Conservation (phyloP, 2,329 filamentous ascomycete species). For the Dothistroma pini region DNA sequence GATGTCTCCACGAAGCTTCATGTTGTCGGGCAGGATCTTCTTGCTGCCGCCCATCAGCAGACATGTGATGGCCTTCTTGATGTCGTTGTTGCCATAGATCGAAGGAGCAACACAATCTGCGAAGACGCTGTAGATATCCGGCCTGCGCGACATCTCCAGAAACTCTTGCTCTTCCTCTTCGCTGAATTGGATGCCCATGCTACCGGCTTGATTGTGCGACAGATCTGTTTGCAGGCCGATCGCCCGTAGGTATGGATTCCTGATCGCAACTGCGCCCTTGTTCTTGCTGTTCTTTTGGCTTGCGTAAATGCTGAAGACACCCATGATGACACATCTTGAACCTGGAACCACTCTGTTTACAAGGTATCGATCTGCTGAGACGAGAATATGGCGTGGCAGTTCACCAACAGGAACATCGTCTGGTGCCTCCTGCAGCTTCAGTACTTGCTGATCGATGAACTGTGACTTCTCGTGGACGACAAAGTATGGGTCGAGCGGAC, state of each 20-base stretch:
- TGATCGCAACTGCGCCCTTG: slow-evolving; percentile 82
- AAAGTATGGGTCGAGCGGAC: slow-evolving; percentile 92
- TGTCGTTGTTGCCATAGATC: slow-evolving; percentile 93
- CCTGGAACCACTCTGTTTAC: slow-evolving; percentile 95
- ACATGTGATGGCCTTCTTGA: slow-evolving; percentile 96
- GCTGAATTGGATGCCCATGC: slow-evolving; percentile 66
- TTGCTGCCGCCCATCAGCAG: slow-evolving; percentile 92
- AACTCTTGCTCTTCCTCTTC: slow-evolving; percentile 99
- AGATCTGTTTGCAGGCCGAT: slow-evolving; percentile 89
- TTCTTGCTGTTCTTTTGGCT: slow-evolving; percentile 76
- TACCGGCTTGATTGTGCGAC: slow-evolving; percentile 81
- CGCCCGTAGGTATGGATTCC: slow-evolving; percentile 89
- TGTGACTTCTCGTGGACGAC: slow-evolving; percentile 89
- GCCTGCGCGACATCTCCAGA: slow-evolving; percentile 79
- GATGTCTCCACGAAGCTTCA: slow-evolving; percentile 96
- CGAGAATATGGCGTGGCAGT: slow-evolving; percentile 86
- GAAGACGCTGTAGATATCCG: slow-evolving; percentile 89
- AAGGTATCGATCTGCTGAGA: slow-evolving; percentile 93
- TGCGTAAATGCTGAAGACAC: slow-evolving; percentile 97
- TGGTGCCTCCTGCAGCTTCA: slow-evolving; percentile 95
- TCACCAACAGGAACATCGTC: slow-evolving; percentile 98
- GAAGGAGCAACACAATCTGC: slow-evolving; percentile 92
- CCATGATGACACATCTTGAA: slow-evolving; percentile 90
- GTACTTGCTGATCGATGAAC: slow-evolving; percentile 96
- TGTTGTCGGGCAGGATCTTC: slow-evolving; percentile 95